Conservation (phyloP, 495 filamentous ascomycete species). For the Rusavskia elegans region DNA sequence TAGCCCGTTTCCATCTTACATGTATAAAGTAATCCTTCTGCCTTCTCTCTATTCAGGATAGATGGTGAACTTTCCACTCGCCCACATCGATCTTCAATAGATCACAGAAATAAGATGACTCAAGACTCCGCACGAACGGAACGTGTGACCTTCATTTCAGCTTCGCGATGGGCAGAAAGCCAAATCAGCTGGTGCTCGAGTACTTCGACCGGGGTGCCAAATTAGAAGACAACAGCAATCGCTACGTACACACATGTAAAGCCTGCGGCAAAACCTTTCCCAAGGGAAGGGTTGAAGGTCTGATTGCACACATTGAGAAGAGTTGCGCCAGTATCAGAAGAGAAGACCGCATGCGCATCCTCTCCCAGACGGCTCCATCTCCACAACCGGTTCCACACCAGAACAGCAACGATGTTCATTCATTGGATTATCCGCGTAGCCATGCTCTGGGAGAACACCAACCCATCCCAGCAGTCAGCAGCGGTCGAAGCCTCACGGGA, state of each 20-base stretch:
- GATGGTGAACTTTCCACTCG: too few species aligned
- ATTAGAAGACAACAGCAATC: conserved; percentile 68
- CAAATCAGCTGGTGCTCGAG: conserved; percentile 66
- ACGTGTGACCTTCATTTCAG: neutral
- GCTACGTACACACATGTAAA: conserved; percentile 79
- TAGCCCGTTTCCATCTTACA: too few species aligned
- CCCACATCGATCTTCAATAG: too few species aligned
- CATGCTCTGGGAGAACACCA: neutral
- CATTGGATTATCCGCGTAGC: too few species aligned
- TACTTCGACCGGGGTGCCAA: conserved; percentile 73
- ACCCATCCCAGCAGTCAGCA: conserved; percentile 23
- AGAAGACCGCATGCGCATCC: neutral
- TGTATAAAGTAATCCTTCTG: too few species aligned
- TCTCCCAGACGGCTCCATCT: neutral
- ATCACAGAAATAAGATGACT: too few species aligned
- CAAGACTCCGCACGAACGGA: neutral
- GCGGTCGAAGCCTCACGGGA: conserved; percentile 49
- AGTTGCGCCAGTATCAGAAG: conserved; percentile 39
- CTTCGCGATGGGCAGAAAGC: conserved; percentile 54
- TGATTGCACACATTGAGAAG: conserved; percentile 63
- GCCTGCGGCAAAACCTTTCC: conserved; percentile 71
- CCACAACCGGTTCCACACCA: neutral
- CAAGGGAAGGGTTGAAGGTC: conserved; percentile 66
- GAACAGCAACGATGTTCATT: too few species aligned
- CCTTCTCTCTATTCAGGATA: too few species aligned